phyloP scores from a whole-genome alignment of 805 yeast genomes.

The Zygotorulaspora chibaensis region DNA sequence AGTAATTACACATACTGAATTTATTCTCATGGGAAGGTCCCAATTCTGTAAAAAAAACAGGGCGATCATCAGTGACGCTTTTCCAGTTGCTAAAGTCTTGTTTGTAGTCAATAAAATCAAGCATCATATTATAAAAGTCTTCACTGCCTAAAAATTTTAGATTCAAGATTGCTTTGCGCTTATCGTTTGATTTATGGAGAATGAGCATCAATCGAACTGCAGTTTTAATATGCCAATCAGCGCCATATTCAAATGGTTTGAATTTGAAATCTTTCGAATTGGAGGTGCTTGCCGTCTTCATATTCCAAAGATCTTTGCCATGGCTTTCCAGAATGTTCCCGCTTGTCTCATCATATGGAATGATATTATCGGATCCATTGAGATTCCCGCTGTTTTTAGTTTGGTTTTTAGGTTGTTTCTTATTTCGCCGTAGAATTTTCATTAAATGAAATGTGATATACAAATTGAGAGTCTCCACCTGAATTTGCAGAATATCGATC shows the following conservation, averaged over 20 bases:
- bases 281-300: constrained; percentile 3
- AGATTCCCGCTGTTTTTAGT: not conserved
- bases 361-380: not conserved
- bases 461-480: constrained; percentile 66
- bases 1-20: constrained; percentile 74
- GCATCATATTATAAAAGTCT: constrained; percentile 62
- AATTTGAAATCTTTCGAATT: constrained; percentile 15
- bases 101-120: constrained; percentile 71
- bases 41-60: not conserved
- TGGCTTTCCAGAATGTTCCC: not conserved
- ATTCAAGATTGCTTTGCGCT: constrained; percentile 25
- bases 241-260: constrained; percentile 49
- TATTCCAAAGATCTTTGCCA: constrained; percentile 2
- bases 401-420: constrained; percentile 1
- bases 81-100: constrained; percentile 82
- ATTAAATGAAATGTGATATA: constrained; percentile 75
- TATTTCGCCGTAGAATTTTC: constrained; percentile 36
- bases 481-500: constrained; percentile 40
- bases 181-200: constrained; percentile 49
- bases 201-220: constrained; percentile 58
- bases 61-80: constrained; percentile 4
- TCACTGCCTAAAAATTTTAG: constrained; percentile 31
- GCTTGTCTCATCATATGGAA: not conserved
- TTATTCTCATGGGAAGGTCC: constrained; percentile 13
- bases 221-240: constrained; percentile 75